Evolutionary conservation across 2,329 filamentous ascomycete genomes (phyloP).

Genomic region (Colletotrichum sojae): DNA sequence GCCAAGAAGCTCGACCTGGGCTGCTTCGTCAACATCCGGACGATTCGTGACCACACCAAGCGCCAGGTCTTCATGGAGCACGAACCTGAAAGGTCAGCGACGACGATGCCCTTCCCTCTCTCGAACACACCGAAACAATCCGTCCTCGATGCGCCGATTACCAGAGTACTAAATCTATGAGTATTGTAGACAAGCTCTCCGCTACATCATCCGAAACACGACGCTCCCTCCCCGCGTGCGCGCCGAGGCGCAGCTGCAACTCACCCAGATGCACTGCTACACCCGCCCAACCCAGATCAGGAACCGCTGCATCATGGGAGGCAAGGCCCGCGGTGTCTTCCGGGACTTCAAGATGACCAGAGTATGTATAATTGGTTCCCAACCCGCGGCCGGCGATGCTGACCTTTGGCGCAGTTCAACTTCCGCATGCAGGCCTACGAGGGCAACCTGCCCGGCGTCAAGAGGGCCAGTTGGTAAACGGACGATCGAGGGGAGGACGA

Average conservation of each 20-base stretch:
- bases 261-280: slow-evolving; percentile 96
- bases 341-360: slow-evolving; percentile 92
- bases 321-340: slow-evolving; percentile 91
- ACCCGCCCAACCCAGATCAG: slow-evolving; percentile 93
- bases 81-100: slow-evolving; percentile 85
- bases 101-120: neutral
- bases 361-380: slow-evolving; percentile 70
- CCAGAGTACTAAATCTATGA: slow-evolving; percentile 9
- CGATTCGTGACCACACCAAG: slow-evolving; percentile 96
- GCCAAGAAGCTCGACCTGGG: slow-evolving; percentile 91
- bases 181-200: slow-evolving; percentile 83
- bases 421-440: slow-evolving; percentile 91
- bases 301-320: slow-evolving; percentile 92
- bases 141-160: neutral
- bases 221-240: slow-evolving; percentile 85
- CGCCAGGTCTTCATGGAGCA: slow-evolving; percentile 89
- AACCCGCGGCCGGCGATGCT: neutral
- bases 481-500: neutral
- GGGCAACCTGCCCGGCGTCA: slow-evolving; percentile 90
- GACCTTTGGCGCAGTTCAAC: slow-evolving; percentile 77
- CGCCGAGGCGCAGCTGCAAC: slow-evolving; percentile 91
- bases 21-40: slow-evolving; percentile 87
- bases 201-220: slow-evolving; percentile 95
- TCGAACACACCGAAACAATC: neutral
- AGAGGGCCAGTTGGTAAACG: slow-evolving; percentile 93